Conservation (phyloP, 1,139 yeast genomes). For the Blastobotrys elegans region DNA sequence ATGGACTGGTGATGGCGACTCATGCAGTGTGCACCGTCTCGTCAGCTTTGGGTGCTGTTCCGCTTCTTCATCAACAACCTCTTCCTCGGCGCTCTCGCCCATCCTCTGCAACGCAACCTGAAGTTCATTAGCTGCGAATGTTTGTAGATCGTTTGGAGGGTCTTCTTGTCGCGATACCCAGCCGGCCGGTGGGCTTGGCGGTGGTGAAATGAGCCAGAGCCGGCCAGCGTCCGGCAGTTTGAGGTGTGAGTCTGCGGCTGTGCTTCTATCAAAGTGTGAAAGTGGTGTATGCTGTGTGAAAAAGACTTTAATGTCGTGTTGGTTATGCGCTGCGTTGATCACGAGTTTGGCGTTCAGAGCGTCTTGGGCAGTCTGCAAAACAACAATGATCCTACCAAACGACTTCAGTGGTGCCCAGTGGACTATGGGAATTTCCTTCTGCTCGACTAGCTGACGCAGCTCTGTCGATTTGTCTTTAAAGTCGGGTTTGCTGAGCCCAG, state of each 20-base stretch:
- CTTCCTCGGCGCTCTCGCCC: neutral
- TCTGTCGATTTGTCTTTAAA: constrained; percentile 11
- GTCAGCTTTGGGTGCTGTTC: constrained; percentile 15
- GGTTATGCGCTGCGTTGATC: constrained; percentile 3
- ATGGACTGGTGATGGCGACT: constrained; percentile 11
- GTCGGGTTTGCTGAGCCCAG: constrained; percentile 21
- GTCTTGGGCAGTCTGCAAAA: constrained; percentile 27
- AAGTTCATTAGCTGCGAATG: constrained; percentile 17
- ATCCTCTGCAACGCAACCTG: constrained; percentile 18
- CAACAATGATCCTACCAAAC: constrained; percentile 36
- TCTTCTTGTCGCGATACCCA: constrained; percentile 37
- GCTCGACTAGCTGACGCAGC: constrained; percentile 3
- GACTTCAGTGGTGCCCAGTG: constrained; percentile 36
- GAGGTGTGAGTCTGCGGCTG: constrained; percentile 23
- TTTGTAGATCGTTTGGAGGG: constrained; percentile 33
- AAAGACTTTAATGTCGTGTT: constrained; percentile 15
- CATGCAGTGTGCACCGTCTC: constrained; percentile 25
- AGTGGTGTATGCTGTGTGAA: constrained; percentile 25
- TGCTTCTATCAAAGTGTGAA: constrained; percentile 13
- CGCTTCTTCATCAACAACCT: neutral
- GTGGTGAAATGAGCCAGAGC: constrained; percentile 41
- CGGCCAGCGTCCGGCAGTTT: constrained; percentile 39
- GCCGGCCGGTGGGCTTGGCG: constrained; percentile 42
- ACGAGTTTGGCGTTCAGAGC: constrained; percentile 28
- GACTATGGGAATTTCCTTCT: constrained; percentile 16